Conservation (phyloP, 768 basidiomycete genomes). For the Rhodotorula graminis region DNA sequence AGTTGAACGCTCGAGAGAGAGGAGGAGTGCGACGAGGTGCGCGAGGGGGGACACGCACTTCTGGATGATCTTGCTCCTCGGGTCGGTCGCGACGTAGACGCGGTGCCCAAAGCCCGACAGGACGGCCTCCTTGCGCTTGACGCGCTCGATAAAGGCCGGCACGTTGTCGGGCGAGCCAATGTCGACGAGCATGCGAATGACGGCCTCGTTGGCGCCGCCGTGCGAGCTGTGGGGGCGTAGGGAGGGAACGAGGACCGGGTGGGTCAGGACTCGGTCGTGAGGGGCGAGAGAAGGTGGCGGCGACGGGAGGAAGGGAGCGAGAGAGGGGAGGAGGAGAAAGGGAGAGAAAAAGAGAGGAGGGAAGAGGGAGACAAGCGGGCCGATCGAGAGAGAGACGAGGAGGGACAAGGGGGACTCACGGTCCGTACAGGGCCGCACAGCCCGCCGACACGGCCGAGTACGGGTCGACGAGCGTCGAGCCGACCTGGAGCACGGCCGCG, state of each 20-base stretch:
- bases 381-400: no score
- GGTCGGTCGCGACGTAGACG: conserved; percentile 78
- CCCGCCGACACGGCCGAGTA: conserved; percentile 82
- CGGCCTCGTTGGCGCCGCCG: conserved; percentile 48
- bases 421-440: conserved; percentile 71
- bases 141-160: conserved; percentile 65
- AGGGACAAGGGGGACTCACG: conserved; percentile 45
- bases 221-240: neutral
- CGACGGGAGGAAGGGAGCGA: no score
- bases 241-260: neutral
- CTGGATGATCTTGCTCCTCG: conserved; percentile 82
- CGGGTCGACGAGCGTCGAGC: conserved; percentile 82
- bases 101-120: conserved; percentile 87
- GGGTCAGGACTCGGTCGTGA: no score
- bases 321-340: no score
- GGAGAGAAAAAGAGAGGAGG: no score
- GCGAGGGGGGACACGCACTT: conserved; percentile 66
- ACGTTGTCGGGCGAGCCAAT: conserved; percentile 62
- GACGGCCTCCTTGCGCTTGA: conserved; percentile 81
- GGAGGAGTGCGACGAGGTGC: no score
- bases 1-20: no score
- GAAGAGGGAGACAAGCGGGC: no score
- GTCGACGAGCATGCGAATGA: conserved; percentile 85
- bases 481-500: conserved; percentile 81
- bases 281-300: no score